Evolutionary conservation across 2,329 filamentous ascomycete species (phyloP).

Genomic region (Apiospora marii): DNA sequence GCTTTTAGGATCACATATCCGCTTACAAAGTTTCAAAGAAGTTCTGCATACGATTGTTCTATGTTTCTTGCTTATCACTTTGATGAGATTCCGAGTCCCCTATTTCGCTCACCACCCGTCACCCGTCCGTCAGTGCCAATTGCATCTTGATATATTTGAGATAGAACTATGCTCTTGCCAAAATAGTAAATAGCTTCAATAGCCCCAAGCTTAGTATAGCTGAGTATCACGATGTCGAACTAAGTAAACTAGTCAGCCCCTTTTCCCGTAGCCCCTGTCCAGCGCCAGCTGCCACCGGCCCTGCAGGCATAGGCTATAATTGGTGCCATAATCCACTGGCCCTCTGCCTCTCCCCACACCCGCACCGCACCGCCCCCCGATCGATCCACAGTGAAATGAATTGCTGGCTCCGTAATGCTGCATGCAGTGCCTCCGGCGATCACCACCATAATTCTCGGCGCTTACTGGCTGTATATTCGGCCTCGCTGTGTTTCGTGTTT

Average conservation of each 20-base stretch:
- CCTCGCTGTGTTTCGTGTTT: neutral
- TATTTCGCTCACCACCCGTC: too few species aligned
- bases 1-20: too few species aligned
- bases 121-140: too few species aligned
- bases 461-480: neutral
- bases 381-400: neutral
- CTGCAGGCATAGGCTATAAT: conserved; percentile 5
- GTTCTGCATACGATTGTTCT: too few species aligned
- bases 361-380: neutral
- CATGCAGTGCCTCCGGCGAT: neutral
- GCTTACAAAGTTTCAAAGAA: too few species aligned
- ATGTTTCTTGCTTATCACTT: too few species aligned
- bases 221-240: neutral
- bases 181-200: too few species aligned
- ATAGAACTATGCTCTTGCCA: too few species aligned
- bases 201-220: neutral
- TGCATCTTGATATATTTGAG: too few species aligned
- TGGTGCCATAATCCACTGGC: neutral
- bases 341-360: neutral
- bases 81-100: too few species aligned
- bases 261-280: neutral
- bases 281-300: neutral
- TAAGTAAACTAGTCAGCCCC: neutral
- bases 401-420: conserved; percentile 8
- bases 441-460: neutral